Evolutionary conservation across 1,139 yeast species (phyloP).

Genomic region (Debaryomyces fabryi): DNA sequence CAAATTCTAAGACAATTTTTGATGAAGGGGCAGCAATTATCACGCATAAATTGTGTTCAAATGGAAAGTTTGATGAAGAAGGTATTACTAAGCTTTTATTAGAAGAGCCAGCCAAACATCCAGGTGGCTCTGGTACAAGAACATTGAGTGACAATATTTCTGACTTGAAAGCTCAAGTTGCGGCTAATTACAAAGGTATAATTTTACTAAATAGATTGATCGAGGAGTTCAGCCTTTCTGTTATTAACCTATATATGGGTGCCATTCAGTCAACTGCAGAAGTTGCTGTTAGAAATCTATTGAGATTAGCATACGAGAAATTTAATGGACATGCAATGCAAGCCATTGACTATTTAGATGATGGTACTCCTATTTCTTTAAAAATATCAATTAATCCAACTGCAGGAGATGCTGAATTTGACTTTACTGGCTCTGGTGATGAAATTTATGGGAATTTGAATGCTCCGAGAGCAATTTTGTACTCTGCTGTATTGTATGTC

Average conservation of each 20-base stretch:
- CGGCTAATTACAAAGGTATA: constrained; percentile 48
- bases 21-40: constrained; percentile 51
- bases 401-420: constrained; percentile 43
- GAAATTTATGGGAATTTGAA: constrained; percentile 49
- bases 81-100: constrained; percentile 40
- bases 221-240: constrained; percentile 35
- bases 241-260: constrained; percentile 43
- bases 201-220: constrained; percentile 33
- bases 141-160: constrained; percentile 44
- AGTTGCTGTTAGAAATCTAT: constrained; percentile 40
- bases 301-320: constrained; percentile 37
- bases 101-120: constrained; percentile 48
- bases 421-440: constrained; percentile 45
- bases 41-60: constrained; percentile 39
- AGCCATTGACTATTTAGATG: constrained; percentile 46
- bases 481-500: constrained; percentile 80
- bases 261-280: constrained; percentile 50
- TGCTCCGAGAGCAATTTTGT: constrained; percentile 66
- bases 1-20: constrained; percentile 45
- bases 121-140: constrained; percentile 51
- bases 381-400: constrained; percentile 36
- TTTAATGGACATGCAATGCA: constrained; percentile 38
- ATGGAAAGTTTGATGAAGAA: constrained; percentile 44
- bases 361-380: constrained; percentile 46
- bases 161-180: constrained; percentile 48